These are phyloP conservation scores for Colletotrichum destructivum DNA, from an alignment of 2,329 filamentous ascomycete genomes.

Conservation along the genomic window DNA sequence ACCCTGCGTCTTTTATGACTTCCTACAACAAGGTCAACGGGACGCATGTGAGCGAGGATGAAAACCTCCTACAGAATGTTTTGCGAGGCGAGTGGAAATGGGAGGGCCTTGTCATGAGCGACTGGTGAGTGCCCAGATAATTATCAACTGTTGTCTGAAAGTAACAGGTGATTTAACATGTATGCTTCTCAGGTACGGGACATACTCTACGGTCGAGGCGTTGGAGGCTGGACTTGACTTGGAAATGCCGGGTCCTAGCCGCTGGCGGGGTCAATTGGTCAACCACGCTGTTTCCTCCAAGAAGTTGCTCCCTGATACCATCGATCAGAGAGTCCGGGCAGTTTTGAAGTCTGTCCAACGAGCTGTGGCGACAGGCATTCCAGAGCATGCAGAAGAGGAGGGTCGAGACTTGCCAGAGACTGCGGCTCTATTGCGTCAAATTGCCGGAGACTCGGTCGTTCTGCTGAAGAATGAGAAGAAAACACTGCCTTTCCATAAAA, in stretches of 20 bases:
- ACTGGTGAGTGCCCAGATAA: constrained; percentile 60
- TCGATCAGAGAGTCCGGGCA: constrained; percentile 70
- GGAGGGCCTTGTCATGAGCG: constrained; percentile 70
- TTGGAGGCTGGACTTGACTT: constrained; percentile 68
- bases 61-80: constrained; percentile 63
- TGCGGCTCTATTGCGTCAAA: constrained; percentile 61
- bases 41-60: constrained; percentile 48
- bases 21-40: constrained; percentile 58
- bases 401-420: constrained; percentile 40
- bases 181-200: constrained; percentile 55
- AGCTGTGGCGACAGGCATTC: constrained; percentile 65
- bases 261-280: constrained; percentile 64
- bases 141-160: too few relatives aligned
- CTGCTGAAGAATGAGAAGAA: constrained; percentile 75
- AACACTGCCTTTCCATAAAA: constrained; percentile 66
- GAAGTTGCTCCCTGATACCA: constrained; percentile 67
- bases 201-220: constrained; percentile 67
- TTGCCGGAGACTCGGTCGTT: constrained; percentile 73
- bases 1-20: constrained; percentile 56
- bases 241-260: constrained; percentile 72
- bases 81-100: constrained; percentile 71
- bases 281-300: constrained; percentile 67
- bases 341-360: constrained; percentile 73
- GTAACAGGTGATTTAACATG: too few relatives aligned
- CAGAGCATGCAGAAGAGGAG: constrained; percentile 67